Evolutionary conservation across 1,284 basidiomycete genomes (phyloP).

Genomic region (Mycosarcoma mackinlayi): DNA sequence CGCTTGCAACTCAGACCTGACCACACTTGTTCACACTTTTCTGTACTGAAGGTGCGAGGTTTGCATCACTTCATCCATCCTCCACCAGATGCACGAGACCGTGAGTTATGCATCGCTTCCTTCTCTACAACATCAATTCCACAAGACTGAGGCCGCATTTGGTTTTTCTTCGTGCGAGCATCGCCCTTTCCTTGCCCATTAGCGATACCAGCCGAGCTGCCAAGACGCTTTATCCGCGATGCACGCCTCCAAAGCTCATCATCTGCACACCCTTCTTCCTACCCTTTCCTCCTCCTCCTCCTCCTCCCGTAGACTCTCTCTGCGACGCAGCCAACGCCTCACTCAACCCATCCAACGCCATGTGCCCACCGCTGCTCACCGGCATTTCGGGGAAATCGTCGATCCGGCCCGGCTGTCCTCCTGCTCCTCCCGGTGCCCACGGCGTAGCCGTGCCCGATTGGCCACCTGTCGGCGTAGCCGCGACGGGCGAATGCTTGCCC

Average conservation of each 20-base stretch:
- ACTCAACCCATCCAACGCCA: slow-evolving; percentile 24
- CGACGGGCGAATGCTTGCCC: not conserved
- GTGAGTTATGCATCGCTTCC: no score
- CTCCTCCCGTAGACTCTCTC: no score
- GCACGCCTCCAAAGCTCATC: slow-evolving; percentile 50
- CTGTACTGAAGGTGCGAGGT: no score
- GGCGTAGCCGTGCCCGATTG: slow-evolving; percentile 26
- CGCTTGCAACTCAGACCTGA: no score
- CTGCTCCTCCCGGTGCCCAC: slow-evolving; percentile 8
- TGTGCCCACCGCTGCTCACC: not conserved
- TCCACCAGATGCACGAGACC: no score
- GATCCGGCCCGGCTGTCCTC: slow-evolving; percentile 17
- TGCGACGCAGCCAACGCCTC: slow-evolving; percentile 32
- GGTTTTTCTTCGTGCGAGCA: not conserved
- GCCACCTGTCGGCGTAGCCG: not conserved
- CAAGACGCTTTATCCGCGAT: slow-evolving; percentile 34
- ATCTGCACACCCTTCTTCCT: slow-evolving; percentile 56
- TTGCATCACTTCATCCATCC: no score
- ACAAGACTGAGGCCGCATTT: no score
- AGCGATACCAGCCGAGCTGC: no score
- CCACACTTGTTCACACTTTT: no score
- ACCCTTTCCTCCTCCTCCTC: slow-evolving; percentile 9
- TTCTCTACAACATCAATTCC: no score
- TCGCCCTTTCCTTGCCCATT: no score
- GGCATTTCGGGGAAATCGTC: slow-evolving; percentile 23